These are phyloP conservation scores for Exophiala bonariae DNA, from an alignment of 2,329 filamentous ascomycete genomes.

Conservation along the genomic window DNA sequence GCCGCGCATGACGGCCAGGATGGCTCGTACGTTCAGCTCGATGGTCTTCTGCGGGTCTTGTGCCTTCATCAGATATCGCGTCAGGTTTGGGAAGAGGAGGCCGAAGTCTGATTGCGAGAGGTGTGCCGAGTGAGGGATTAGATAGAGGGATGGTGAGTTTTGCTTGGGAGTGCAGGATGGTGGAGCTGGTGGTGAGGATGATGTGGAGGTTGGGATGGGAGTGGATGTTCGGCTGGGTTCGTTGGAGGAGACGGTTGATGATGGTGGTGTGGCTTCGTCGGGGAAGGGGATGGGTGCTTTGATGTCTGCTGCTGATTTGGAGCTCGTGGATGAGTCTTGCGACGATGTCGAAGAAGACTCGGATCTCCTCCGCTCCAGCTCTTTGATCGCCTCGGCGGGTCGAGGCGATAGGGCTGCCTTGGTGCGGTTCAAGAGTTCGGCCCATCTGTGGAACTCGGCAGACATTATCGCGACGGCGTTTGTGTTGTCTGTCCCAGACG, in stretches of 20 bases:
- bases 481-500: conserved; percentile 40
- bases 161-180: conserved; percentile 4
- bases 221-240: conserved; percentile 13
- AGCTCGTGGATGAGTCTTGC: neutral
- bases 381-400: conserved; percentile 37
- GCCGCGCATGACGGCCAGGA: conserved; percentile 28
- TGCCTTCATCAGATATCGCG: conserved; percentile 50
- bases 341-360: neutral
- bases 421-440: conserved; percentile 67
- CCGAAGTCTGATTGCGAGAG: conserved; percentile 83
- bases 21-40: conserved; percentile 33
- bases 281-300: neutral
- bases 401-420: conserved; percentile 64
- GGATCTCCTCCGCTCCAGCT: conserved; percentile 15
- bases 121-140: conserved; percentile 72
- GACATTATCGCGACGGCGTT: conserved; percentile 71
- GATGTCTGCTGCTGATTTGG: neutral
- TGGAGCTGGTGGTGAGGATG: conserved; percentile 11
- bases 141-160: conserved; percentile 66
- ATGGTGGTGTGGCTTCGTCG: neutral
- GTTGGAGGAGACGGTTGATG: conserved; percentile 11
- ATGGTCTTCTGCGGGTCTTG: conserved; percentile 35
- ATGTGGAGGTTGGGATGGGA: conserved; percentile 8
- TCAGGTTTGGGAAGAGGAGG: conserved; percentile 71
- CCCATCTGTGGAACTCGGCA: conserved; percentile 78